phyloP scores from a whole-genome alignment of 2,329 filamentous ascomycete species.

The Clonostachys chloroleuca region DNA sequence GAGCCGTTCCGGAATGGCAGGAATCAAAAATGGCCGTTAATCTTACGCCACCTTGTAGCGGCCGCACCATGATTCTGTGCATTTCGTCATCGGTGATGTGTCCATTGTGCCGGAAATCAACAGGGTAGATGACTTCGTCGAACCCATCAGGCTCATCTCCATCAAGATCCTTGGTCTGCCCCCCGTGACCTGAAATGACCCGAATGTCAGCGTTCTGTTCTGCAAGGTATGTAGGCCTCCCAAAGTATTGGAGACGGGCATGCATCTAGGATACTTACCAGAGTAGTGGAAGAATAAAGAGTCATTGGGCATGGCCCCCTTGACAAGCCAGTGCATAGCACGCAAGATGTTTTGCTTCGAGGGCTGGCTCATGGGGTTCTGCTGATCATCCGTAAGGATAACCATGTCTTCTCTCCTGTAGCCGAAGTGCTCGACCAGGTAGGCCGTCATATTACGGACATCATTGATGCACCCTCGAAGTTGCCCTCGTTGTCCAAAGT shows the following conservation, averaged over 20 bases:
- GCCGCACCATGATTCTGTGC: slow-evolving; percentile 66
- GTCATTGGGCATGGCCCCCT: slow-evolving; percentile 87
- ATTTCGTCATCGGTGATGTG: slow-evolving; percentile 83
- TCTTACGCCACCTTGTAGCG: slow-evolving; percentile 50
- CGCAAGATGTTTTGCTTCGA: slow-evolving; percentile 93
- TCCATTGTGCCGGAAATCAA: slow-evolving; percentile 74
- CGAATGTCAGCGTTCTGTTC: background rate
- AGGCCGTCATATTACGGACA: slow-evolving; percentile 93
- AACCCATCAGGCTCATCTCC: slow-evolving; percentile 80
- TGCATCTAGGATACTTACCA: slow-evolving; percentile 43
- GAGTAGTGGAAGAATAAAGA: slow-evolving; percentile 98
- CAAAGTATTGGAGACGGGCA: too few species aligned
- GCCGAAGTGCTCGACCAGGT: slow-evolving; percentile 82
- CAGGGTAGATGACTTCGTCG: slow-evolving; percentile 80
- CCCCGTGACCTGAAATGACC: slow-evolving; percentile 58
- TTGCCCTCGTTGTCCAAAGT: slow-evolving; percentile 89
- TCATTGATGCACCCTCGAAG: slow-evolving; percentile 94
- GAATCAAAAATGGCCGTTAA: slow-evolving; percentile 62
- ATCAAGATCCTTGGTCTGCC: slow-evolving; percentile 75
- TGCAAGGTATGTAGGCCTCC: too few species aligned
- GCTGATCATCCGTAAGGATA: slow-evolving; percentile 90
- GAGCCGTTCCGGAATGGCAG: slow-evolving; percentile 62
- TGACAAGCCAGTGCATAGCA: slow-evolving; percentile 97
- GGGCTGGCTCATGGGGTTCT: slow-evolving; percentile 95
- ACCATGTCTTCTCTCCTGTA: slow-evolving; percentile 98